Conservation (phyloP, 371 early-diverging fungal species). For the Smittium mucronatum region DNA sequence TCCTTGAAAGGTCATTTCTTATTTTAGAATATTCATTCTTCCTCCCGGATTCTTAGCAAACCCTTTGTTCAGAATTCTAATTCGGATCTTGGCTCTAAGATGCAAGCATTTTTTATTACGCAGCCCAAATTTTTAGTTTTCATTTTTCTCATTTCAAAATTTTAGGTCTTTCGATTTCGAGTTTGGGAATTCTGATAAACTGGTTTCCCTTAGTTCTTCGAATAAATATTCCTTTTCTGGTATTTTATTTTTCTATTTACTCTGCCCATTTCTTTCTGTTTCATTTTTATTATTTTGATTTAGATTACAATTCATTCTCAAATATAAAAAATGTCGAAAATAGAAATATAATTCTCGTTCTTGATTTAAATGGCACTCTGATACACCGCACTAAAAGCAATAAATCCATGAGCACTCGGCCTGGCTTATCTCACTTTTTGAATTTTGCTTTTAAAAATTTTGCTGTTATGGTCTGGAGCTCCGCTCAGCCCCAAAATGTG, state of each 20-base stretch:
- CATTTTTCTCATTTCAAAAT: too few relatives aligned
- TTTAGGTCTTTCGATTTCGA: background rate
- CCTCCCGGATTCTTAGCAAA: too few relatives aligned
- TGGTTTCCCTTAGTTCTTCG: background rate
- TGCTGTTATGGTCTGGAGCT: constrained; percentile 66
- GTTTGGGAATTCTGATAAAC: background rate
- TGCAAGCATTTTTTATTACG: too few relatives aligned
- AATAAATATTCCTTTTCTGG: background rate
- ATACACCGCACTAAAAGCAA: constrained; percentile 24
- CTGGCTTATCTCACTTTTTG: constrained; percentile 42
- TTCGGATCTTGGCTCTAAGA: too few relatives aligned
- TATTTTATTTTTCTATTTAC: background rate
- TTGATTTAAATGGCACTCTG: constrained; percentile 64
- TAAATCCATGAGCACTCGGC: constrained; percentile 38
- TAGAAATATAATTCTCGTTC: constrained; percentile 38
- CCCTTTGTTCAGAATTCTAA: too few relatives aligned
- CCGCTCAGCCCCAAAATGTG: constrained; percentile 49
- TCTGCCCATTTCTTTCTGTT: background rate
- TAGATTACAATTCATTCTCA: background rate
- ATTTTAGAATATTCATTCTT: too few relatives aligned
- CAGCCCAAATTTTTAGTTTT: too few relatives aligned
- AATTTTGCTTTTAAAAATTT: constrained; percentile 46
- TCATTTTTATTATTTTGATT: background rate
- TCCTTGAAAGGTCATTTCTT: too few relatives aligned
- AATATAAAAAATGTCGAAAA: background rate